phyloP scores from a whole-genome alignment of 805 yeast species.

The Myxozyma neotropica region DNA sequence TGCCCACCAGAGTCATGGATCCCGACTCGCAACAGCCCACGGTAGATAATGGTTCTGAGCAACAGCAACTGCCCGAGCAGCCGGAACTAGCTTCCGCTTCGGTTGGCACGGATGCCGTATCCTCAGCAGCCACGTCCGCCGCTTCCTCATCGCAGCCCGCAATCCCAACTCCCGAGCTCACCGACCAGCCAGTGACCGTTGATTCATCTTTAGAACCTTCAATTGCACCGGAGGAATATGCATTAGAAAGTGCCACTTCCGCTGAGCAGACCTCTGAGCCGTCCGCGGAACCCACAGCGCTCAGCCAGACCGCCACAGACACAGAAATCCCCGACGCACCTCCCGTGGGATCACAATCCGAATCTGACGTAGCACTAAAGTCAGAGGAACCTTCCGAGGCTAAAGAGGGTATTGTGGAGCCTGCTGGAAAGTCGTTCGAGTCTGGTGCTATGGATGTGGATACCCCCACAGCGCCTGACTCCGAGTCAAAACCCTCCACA shows the following conservation, averaged over 20 bases:
- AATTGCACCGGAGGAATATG: not conserved
- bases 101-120: slow-evolving; percentile 1
- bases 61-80: not conserved
- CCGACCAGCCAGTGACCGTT: not conserved
- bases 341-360: slow-evolving; percentile 3
- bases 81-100: slow-evolving; percentile 1
- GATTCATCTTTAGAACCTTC: slow-evolving; percentile 4
- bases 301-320: slow-evolving; percentile 8
- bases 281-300: slow-evolving; percentile 6
- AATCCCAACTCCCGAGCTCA: not conserved
- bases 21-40: slow-evolving; percentile 1
- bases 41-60: not conserved
- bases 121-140: slow-evolving; percentile 9
- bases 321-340: slow-evolving; percentile 27
- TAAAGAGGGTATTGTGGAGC: not conserved
- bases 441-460: slow-evolving; percentile 10
- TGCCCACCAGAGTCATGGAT: slow-evolving; percentile 5
- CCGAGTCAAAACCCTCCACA: not conserved
- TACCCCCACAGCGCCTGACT: slow-evolving; percentile 1
- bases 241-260: not conserved
- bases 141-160: slow-evolving; percentile 3
- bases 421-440: not conserved
- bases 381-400: not conserved
- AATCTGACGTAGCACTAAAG: not conserved
- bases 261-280: slow-evolving; percentile 7